Evolutionary conservation across 345 rosid species (phyloP).

Genomic region (Erodium maritimum): DNA sequence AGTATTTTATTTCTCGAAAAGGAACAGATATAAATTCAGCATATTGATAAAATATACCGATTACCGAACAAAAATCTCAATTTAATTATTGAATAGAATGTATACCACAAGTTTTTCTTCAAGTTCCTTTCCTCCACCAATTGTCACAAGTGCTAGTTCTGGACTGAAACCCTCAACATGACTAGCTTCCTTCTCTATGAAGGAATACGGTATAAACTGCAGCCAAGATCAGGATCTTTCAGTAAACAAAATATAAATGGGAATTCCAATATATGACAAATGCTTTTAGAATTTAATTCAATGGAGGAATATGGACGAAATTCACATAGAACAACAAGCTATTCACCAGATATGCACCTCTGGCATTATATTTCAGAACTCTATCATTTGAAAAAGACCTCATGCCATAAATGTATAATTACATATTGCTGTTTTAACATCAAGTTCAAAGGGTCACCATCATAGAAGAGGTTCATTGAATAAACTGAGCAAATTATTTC

Average conservation of each 20-base stretch:
- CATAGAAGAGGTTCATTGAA: too few species aligned
- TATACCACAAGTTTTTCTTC: slow-evolving; percentile 95
- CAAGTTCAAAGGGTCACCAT: too few species aligned
- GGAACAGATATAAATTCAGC: neutral
- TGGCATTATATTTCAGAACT: too few species aligned
- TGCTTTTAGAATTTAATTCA: too few species aligned
- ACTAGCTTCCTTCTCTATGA: slow-evolving; percentile 95
- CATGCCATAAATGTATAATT: too few species aligned
- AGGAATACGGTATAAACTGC: slow-evolving; percentile 91
- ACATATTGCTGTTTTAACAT: too few species aligned
- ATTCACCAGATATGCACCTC: too few species aligned
- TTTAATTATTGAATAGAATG: neutral
- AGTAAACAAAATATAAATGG: neutral
- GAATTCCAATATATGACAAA: too few species aligned
- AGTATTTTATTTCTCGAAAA: slow-evolving; percentile 8
- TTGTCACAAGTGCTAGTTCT: slow-evolving; percentile 75
- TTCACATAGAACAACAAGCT: too few species aligned
- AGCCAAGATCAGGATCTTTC: slow-evolving; percentile 9
- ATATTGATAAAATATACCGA: neutral
- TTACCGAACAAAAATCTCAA: neutral
- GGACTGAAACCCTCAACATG: slow-evolving; percentile 95
- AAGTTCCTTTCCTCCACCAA: slow-evolving; percentile 89
- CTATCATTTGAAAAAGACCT: too few species aligned
- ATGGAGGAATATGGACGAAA: too few species aligned
- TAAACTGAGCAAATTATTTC: too few species aligned